Evolutionary conservation across 148 eudicot genomes (phyloP), one percentile per base, ranked within the genome.

Genomic region (Tetragonia tetragonoides): DNA sequence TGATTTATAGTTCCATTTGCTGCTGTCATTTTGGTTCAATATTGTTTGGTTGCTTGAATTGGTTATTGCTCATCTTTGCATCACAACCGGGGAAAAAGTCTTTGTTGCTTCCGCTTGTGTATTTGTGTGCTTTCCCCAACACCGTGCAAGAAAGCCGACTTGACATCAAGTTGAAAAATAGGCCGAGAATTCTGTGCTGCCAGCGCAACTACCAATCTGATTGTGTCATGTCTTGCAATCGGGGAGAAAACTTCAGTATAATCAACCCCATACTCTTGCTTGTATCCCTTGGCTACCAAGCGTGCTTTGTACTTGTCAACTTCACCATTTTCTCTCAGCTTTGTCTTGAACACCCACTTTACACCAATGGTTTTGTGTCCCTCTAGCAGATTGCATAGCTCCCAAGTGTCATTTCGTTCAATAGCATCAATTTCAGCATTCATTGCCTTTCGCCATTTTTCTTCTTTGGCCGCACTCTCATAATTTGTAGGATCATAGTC

Each of bases 161-260:
- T 74, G 56, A 74, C 68, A 61, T 74, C 24, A 15, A 62, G 66
- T 21, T 62, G 28, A 11, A 64, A 64, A 24, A 64, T 64, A 64
- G 39, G 67, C 40, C 67, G 24, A 8, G 39, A 64, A 28, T 64
- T 64, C 14, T n/a, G 40, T 24, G 67, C 17, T 6, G 40, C 39
- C 4, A 64, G 24, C 23, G 65, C 34, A 61, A 61, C 11, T 38
- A 64, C 39, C 16, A 64, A n/a, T 61, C 6, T 3, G 28, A 61
- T 61, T 4, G 10, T 20, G 28, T 61, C 65, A 61, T 61, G 65
- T 5, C 67, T 28, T 24, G 67, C 39, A 23, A 64, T 39, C 11
- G 17, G 16, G 14, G 39, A 11, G 24, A 64, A 24, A 24, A 64
- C 67, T 10, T 64, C 5, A 7, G 7, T 64, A 38, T 64, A 64